A percentile compares a stretch with the other conserved stretches of the same genome.
Conservation (phyloP, 768 basidiomycete genomes). For the Serendipita sp. region DNA sequence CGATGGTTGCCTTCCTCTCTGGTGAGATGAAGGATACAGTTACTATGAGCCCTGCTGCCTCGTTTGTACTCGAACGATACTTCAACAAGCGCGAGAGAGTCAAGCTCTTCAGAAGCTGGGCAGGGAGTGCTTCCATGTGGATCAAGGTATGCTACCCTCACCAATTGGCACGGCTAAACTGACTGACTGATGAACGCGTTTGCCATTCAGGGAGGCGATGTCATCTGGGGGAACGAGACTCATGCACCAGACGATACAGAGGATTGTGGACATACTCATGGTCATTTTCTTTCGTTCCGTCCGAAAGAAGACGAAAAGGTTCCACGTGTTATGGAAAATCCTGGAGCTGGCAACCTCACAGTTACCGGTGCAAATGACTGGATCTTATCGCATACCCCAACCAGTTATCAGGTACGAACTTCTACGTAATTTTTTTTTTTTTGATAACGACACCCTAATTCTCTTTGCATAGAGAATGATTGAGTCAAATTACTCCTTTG, state of each 20-base stretch:
- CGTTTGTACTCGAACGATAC: constrained; percentile 33
- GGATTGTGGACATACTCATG: constrained; percentile 38
- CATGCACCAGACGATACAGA: constrained; percentile 32
- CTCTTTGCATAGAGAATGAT: constrained; percentile 50
- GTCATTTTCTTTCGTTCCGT: constrained; percentile 72
- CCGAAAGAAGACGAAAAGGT: constrained; percentile 12
- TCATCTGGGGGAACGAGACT: constrained; percentile 63
- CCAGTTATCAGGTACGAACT: constrained; percentile 51
- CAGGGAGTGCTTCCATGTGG: constrained; percentile 88
- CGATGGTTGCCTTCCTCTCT: constrained; percentile 86
- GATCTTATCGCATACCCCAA: constrained; percentile 69
- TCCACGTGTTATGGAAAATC: constrained; percentile 14
- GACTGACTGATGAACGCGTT: neutral
- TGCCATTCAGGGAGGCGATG: constrained; percentile 52
- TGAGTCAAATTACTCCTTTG: constrained; percentile 70
- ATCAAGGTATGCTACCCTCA: constrained; percentile 44
- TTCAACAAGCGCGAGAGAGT: constrained; percentile 44
- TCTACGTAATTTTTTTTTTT: neutral
- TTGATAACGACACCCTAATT: too few relatives aligned
- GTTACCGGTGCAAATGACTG: constrained; percentile 56
- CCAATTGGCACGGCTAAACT: neutral
- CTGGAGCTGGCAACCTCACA: constrained; percentile 47
- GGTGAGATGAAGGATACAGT: constrained; percentile 95
- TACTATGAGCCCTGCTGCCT: constrained; percentile 64
- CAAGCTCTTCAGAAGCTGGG: constrained; percentile 85